Evolutionary conservation across 2,329 filamentous ascomycete genomes (phyloP).

Genomic region (Fusarium bactridioides): DNA sequence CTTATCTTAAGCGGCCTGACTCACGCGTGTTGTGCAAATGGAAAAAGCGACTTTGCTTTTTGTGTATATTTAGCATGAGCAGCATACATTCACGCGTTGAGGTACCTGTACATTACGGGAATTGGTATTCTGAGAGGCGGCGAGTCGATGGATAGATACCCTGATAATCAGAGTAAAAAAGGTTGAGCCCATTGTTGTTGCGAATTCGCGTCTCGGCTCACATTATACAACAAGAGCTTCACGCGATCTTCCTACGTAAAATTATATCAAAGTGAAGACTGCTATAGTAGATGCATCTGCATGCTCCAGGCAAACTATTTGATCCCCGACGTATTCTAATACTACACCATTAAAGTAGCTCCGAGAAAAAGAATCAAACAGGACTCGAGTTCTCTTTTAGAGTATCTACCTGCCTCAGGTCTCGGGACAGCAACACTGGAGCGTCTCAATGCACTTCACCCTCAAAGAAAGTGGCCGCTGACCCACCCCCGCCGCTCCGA

Average conservation of each 20-base stretch:
- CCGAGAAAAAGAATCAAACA: too few species aligned
- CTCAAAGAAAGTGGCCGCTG: neutral
- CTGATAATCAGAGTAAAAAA: constrained; percentile 24
- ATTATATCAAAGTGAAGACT: neutral
- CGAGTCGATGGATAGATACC: constrained; percentile 11
- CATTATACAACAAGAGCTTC: neutral
- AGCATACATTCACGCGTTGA: constrained; percentile 16
- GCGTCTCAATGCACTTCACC: neutral
- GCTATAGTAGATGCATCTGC: neutral
- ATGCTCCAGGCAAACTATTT: neutral
- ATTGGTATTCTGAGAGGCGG: neutral
- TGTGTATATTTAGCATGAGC: constrained; percentile 38
- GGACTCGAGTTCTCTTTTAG: neutral
- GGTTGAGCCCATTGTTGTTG: neutral
- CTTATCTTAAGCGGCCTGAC: constrained; percentile 5
- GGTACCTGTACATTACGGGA: constrained; percentile 38
- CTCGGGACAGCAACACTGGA: neutral
- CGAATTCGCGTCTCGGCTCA: neutral
- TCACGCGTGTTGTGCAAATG: constrained; percentile 29
- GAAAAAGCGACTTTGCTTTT: constrained; percentile 26
- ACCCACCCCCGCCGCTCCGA: constrained; percentile 7
- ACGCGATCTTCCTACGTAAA: neutral
- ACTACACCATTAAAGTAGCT: neutral
- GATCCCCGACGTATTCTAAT: neutral
- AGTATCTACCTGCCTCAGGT: neutral